Conservation (phyloP, 768 basidiomycete genomes). For the Rhodotorula taiwanensis region DNA sequence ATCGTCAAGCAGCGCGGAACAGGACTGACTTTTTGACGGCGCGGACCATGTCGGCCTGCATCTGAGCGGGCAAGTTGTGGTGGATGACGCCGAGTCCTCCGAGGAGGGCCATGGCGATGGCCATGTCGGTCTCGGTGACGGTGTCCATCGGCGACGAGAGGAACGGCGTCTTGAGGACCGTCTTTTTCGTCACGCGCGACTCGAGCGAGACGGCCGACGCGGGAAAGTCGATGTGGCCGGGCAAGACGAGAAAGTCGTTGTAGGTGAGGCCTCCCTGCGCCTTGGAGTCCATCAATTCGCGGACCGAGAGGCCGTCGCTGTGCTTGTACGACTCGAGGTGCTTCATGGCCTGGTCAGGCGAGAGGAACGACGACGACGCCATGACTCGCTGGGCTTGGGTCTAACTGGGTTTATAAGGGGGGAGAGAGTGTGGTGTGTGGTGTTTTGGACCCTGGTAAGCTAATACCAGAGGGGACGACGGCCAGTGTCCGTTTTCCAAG, state of each 20-base stretch:
- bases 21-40: conserved; percentile 62
- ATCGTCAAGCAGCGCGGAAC: not conserved
- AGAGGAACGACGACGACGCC: conserved; percentile 49
- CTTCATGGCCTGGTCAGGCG: conserved; percentile 65
- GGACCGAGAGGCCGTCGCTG: conserved; percentile 73
- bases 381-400: too few relatives aligned
- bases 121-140: conserved; percentile 92
- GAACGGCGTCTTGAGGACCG: conserved; percentile 82
- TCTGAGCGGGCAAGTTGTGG: conserved; percentile 83
- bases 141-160: conserved; percentile 99
- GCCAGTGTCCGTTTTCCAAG: not conserved
- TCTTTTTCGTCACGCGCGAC: conserved; percentile 77
- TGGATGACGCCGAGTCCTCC: conserved; percentile 98
- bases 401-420: not conserved
- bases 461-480: not conserved
- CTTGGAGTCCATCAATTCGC: conserved; percentile 79
- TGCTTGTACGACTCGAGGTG: conserved; percentile 64
- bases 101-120: conserved; percentile 78
- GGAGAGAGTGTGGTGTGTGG: not conserved
- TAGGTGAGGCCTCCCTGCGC: conserved; percentile 90
- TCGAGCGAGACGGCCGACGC: conserved; percentile 73
- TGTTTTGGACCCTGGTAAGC: too few relatives aligned
- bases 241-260: conserved; percentile 56
- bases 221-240: conserved; percentile 91
- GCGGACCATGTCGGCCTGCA: conserved; percentile 92